Base-by-base conservation (phyloP, 1,139 yeast genomes). In the Taphrina wiesneri region DNA sequence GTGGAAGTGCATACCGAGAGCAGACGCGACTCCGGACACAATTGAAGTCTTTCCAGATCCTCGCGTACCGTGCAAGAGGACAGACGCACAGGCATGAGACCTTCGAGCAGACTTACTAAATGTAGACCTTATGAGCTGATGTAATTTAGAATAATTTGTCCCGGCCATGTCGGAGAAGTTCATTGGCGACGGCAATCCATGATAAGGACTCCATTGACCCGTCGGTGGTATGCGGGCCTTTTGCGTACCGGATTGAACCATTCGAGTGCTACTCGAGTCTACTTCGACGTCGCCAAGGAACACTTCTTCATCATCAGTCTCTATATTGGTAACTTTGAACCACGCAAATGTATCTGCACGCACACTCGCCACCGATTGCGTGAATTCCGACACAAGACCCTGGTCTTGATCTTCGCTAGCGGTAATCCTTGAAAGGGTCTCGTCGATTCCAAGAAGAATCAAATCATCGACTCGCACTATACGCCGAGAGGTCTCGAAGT, bases 41-140 rank as follows among this genome's bases (percentile, higher is more conserved):
- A 88, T 74, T 0, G 87, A 84, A 0, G 87, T 75, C 73, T 93
- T 93, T 0, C 99, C 99, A 7, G 89, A 84, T 4, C 90, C 92
- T 65, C 96, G 79, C 39, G 86, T 83, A 73, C 85, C 79, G 1
- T 97, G 89, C 62, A 83, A 83, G 34, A 93, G 74, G 39, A 92
- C 74, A 0, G 91, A 79, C 0, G 90, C 82, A 30, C 57, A 51
- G 11, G 64, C 64, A 11, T 21, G 57, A 5, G 57, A 2, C 32
- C 28, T 74, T 5, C 80, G 62, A 39, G 70, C 70, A 49, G 71
- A 74, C 17, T 63, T 51, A n/a, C 67, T 67, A 74, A 74, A 62
- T 75, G 78, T 75, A 69, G 76, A 66, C 77, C 74, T 66, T 46
- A 75, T 70, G 1, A 78, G 75, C n/a, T 69, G 63, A 5, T 76